These are phyloP conservation scores for Dictyostelium discoideum DNA, from an alignment of 78 protist species.

Conservation along the genomic window dicty_2.7 NC_007090.3:4332001-4332500, in stretches of 20 bases:
- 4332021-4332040: no score
- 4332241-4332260: neutral
- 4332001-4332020: no score
- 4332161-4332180: no score
- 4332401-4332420: constrained; percentile 75
- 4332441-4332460: neutral
- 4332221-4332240: no score
- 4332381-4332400: neutral
- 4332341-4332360: neutral
- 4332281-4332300: neutral
- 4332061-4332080: no score
- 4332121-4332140: no score
- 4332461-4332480: neutral
- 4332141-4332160: neutral
- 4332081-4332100: no score
- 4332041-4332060: no score
- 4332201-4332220: neutral
- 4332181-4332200: no score
- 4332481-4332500: constrained; percentile 43
- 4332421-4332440: constrained; percentile 23
- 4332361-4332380: neutral
- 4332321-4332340: neutral
- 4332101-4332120: no score
- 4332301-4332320: neutral
- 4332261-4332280: neutral